Percentiles rank a stretch among this genome's conserved stretches.
Conservation (phyloP, 2,329 filamentous ascomycete genomes). For the Arthrobotrys pseudoclavata region DNA sequence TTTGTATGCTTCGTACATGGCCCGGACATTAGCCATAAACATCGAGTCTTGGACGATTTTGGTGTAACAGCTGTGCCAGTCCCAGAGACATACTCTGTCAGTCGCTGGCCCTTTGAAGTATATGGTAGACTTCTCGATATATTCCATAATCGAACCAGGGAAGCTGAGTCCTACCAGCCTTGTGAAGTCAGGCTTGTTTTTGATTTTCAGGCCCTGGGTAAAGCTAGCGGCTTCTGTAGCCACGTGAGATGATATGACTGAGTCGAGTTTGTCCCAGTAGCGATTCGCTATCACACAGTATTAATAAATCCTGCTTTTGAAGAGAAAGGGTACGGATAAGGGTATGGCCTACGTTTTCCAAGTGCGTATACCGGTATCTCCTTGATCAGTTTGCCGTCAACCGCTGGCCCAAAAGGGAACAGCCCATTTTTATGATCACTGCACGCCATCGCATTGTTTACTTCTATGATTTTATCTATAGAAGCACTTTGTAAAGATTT, state of each 20-base stretch:
- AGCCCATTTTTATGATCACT: not conserved
- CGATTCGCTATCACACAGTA: not conserved
- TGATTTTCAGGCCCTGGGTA: not conserved
- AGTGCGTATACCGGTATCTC: constrained; percentile 7
- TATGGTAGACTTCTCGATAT: not conserved
- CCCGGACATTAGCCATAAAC: constrained; percentile 7
- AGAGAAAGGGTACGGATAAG: not conserved
- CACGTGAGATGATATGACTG: constrained; percentile 9
- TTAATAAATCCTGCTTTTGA: not conserved
- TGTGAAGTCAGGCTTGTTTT: not conserved
- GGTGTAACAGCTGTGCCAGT: not conserved
- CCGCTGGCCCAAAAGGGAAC: constrained; percentile 2
- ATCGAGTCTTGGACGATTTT: constrained; percentile 12
- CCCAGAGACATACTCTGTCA: too few relatives aligned
- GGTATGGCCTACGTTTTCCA: not conserved
- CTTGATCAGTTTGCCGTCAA: constrained; percentile 6
- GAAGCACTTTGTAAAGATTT: not conserved
- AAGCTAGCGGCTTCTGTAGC: not conserved
- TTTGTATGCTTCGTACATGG: not conserved
- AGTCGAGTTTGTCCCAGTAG: not conserved
- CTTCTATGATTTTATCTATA: not conserved
- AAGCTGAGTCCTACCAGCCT: not conserved
- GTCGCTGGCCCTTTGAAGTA: not conserved
- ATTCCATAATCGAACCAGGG: not conserved
- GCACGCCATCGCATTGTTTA: not conserved